These are phyloP conservation scores for Alternaria sp. DNA, from an alignment of 2,329 filamentous ascomycete genomes.

Conservation along the genomic window DNA sequence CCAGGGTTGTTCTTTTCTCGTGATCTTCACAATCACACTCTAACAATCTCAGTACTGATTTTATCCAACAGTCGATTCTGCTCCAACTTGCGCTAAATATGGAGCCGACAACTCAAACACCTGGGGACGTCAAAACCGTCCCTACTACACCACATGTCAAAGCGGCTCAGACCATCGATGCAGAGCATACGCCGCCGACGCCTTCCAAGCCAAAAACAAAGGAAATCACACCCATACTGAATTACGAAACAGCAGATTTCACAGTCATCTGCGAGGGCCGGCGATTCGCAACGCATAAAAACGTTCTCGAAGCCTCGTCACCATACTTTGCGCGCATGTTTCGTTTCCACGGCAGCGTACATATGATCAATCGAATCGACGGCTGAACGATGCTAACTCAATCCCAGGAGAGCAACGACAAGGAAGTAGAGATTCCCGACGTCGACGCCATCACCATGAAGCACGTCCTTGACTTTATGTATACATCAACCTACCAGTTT, in stretches of 20 bases:
- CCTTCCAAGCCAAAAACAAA: conserved; percentile 7
- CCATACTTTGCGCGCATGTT: conserved; percentile 21
- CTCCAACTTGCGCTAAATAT: neutral
- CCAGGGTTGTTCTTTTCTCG: neutral
- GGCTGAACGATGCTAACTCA: neutral
- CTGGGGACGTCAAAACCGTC: neutral
- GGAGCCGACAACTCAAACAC: neutral
- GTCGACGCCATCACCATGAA: conserved; percentile 8
- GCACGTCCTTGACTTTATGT: conserved; percentile 19
- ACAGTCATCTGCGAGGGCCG: conserved; percentile 10
- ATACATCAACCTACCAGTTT: conserved; percentile 11
- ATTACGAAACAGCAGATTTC: conserved; percentile 17
- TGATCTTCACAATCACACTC: neutral
- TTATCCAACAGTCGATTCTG: neutral
- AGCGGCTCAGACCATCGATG: neutral
- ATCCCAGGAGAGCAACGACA: neutral
- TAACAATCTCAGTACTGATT: neutral
- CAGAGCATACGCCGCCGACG: neutral
- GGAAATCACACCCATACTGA: neutral
- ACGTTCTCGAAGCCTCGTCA: neutral
- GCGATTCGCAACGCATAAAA: conserved; percentile 8
- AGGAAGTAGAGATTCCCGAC: neutral
- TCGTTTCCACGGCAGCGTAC: conserved; percentile 12
- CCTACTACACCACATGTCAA: conserved; percentile 7
- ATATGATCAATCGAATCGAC: neutral